Evolutionary conservation across 306 rosid species (phyloP).

Genomic region (Spatholobus suberectus): DNA sequence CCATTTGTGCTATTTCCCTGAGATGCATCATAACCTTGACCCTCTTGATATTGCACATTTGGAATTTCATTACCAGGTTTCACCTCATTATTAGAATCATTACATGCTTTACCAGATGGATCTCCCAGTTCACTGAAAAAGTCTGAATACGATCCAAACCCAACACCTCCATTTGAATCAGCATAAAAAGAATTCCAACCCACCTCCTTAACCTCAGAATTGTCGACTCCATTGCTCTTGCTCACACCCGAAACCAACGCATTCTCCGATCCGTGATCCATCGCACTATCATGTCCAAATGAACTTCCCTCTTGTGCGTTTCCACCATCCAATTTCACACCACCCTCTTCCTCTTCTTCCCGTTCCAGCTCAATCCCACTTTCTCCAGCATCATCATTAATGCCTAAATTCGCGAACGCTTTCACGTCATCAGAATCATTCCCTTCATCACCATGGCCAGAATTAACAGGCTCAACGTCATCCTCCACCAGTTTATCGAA

Average conservation of each 20-base stretch:
- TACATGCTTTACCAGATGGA: slow-evolving; percentile 40
- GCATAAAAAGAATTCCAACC: slow-evolving; percentile 80
- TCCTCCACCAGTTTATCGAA: slow-evolving; percentile 86
- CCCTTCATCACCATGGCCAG: slow-evolving; percentile 33
- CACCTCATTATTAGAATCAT: slow-evolving; percentile 42
- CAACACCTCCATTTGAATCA: slow-evolving; percentile 61
- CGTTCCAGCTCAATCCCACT: slow-evolving; percentile 37
- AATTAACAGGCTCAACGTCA: slow-evolving; percentile 49
- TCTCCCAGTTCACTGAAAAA: slow-evolving; percentile 68
- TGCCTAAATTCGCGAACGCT: slow-evolving; percentile 59
- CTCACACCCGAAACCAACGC: slow-evolving; percentile 26
- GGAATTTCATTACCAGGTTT: slow-evolving; percentile 46
- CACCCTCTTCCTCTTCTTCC: slow-evolving; percentile 22
- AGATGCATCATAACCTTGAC: slow-evolving; percentile 52
- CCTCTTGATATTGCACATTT: slow-evolving; percentile 53
- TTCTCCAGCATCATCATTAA: slow-evolving; percentile 39
- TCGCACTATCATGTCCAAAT: slow-evolving; percentile 13
- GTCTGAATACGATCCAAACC: slow-evolving; percentile 73
- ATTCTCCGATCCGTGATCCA: slow-evolving; percentile 39
- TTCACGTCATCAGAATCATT: slow-evolving; percentile 62
- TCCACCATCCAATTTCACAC: slow-evolving; percentile 43
- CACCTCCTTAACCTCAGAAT: slow-evolving; percentile 70
- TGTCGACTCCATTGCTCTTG: slow-evolving; percentile 38
- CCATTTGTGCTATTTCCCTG: slow-evolving; percentile 44
- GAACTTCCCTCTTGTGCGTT: slow-evolving; percentile 43